A percentile compares a stretch with the other conserved stretches of the same genome.
phyloP scores from a whole-genome alignment of 139 green algal genomes.

The Chlamydomonas schloesseri region DNA sequence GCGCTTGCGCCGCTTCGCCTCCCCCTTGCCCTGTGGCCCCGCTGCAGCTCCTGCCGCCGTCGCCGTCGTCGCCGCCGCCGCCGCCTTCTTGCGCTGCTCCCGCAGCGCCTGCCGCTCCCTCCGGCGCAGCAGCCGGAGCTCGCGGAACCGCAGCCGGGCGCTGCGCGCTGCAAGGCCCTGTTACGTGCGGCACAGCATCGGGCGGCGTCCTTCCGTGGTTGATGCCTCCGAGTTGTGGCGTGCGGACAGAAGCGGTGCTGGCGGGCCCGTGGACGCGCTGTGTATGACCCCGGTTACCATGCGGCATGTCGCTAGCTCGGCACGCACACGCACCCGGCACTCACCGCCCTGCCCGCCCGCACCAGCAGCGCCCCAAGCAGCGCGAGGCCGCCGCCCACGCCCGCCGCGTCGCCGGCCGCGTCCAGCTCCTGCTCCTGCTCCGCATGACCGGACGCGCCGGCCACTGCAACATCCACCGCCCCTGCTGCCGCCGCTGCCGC shows the following conservation, averaged over 20 bases:
- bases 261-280: too few relatives aligned
- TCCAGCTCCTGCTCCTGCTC: neutral
- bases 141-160: neutral
- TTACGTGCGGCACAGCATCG: neutral
- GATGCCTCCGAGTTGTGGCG: too few relatives aligned
- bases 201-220: too few relatives aligned
- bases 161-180: neutral
- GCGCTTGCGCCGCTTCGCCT: too few relatives aligned
- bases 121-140: neutral
- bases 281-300: too few relatives aligned
- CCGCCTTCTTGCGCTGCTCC: neutral
- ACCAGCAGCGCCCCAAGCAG: constrained; percentile 11
- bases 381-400: neutral
- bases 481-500: too few relatives aligned
- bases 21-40: neutral
- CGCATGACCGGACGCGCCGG: neutral
- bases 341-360: constrained; percentile 11
- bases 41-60: neutral
- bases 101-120: neutral
- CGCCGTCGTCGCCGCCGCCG: neutral
- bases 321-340: neutral
- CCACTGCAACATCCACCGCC: neutral
- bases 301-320: too few relatives aligned
- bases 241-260: too few relatives aligned
- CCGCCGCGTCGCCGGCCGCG: neutral